Evolutionary conservation across 2,329 filamentous ascomycete species (phyloP).

Genomic region (Coniella vitis): DNA sequence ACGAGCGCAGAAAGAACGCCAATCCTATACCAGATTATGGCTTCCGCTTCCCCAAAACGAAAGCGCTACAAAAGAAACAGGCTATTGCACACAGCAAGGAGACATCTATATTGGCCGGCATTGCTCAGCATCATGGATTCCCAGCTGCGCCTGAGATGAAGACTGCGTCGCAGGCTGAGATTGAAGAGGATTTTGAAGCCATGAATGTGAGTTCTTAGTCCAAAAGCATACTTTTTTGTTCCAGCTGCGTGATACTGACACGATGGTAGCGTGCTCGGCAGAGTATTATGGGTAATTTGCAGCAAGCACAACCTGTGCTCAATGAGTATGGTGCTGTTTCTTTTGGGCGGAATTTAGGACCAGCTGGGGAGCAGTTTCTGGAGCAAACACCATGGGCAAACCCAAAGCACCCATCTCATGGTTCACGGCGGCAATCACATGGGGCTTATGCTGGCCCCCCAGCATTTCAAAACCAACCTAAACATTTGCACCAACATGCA

Average conservation of each 20-base stretch:
- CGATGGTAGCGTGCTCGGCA: conserved; percentile 25
- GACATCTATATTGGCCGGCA: conserved; percentile 80
- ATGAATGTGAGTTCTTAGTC: conserved; percentile 65
- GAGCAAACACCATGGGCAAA: conserved; percentile 92
- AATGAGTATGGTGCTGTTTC: conserved; percentile 43
- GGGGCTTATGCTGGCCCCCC: conserved; percentile 14
- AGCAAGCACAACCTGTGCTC: conserved; percentile 29
- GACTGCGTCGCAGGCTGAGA: conserved; percentile 62
- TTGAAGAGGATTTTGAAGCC: conserved; percentile 80
- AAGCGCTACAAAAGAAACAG: conserved; percentile 71
- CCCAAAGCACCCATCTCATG: conserved; percentile 67
- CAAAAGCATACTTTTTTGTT: no score
- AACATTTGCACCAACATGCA: conserved; percentile 8
- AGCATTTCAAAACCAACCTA: conserved; percentile 6
- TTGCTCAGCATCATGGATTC: conserved; percentile 94
- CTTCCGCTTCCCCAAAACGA: conserved; percentile 70
- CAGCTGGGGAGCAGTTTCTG: conserved; percentile 78
- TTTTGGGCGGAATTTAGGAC: conserved; percentile 45
- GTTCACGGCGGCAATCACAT: conserved; percentile 14
- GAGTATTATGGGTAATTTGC: conserved; percentile 28
- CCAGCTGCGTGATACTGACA: no score
- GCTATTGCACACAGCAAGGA: conserved; percentile 92
- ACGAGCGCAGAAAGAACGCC: conserved; percentile 63
- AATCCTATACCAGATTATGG: conserved; percentile 76
- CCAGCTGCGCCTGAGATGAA: conserved; percentile 84